Evolutionary conservation across 2,329 filamentous ascomycete genomes (phyloP).

Genomic region (Leptographium galeiforme): DNA sequence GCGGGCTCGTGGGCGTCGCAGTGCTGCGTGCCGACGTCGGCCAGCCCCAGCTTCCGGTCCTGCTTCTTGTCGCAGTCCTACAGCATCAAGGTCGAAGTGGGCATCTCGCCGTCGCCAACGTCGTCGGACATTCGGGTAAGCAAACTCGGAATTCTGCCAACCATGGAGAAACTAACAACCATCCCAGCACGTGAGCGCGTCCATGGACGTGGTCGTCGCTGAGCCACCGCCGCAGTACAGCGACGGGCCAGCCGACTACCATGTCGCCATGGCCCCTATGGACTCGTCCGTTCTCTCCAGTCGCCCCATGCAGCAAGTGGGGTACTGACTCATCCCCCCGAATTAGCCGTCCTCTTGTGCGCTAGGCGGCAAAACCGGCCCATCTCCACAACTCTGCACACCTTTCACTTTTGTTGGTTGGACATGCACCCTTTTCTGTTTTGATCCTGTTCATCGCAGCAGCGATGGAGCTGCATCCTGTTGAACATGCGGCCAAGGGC

Average conservation of each 20-base stretch:
- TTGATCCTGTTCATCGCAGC: neutral
- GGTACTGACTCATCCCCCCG: neutral
- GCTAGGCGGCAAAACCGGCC: neutral
- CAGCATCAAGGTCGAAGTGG: constrained; percentile 4
- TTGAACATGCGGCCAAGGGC: neutral
- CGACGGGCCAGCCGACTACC: neutral
- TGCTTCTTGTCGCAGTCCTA: constrained; percentile 6
- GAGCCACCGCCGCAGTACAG: neutral
- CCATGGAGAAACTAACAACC: no score
- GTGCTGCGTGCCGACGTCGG: neutral
- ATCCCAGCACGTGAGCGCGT: neutral
- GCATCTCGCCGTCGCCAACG: neutral
- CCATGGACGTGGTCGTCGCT: neutral
- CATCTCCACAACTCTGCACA: no score
- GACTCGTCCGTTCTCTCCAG: no score
- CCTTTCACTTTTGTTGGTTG: no score
- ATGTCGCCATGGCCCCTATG: no score
- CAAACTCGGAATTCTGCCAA: no score
- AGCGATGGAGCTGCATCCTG: neutral
- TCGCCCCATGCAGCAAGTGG: no score
- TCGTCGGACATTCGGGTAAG: neutral
- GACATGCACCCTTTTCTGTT: no score
- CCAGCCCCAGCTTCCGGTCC: constrained; percentile 1
- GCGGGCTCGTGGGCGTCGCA: neutral
- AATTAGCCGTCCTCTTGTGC: neutral